Conservation (phyloP, 768 basidiomycete species). For the Leccinum disarticulatum region DNA sequence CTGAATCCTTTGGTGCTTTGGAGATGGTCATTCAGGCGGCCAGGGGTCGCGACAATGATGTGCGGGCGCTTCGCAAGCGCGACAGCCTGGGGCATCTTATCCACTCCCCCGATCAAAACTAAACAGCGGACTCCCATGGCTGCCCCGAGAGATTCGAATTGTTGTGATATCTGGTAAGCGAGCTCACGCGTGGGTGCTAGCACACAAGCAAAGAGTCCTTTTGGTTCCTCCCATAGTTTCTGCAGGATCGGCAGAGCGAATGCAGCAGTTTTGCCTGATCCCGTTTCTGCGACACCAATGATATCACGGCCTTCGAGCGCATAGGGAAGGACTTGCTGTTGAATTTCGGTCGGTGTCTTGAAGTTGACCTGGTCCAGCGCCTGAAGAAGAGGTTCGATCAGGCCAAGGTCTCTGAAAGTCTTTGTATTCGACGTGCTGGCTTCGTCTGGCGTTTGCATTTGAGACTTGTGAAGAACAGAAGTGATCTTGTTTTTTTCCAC, state of each 20-base stretch:
- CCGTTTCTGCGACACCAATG: conserved; percentile 97
- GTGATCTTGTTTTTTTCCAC: conserved; percentile 17
- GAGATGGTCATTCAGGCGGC: conserved; percentile 88
- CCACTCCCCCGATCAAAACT: conserved; percentile 94
- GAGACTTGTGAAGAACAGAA: not conserved
- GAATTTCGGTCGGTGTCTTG: conserved; percentile 89
- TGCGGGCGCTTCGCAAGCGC: conserved; percentile 93
- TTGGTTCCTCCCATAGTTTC: conserved; percentile 94
- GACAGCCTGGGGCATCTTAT: conserved; percentile 86
- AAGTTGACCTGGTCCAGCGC: conserved; percentile 80
- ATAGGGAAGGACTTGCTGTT: conserved; percentile 78
- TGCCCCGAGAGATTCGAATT: conserved; percentile 89
- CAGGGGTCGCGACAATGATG: conserved; percentile 93
- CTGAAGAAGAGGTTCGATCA: conserved; percentile 87
- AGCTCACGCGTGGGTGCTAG: conserved; percentile 97
- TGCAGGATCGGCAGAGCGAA: conserved; percentile 96
- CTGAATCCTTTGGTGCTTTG: conserved; percentile 98
- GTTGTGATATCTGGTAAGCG: conserved; percentile 97
- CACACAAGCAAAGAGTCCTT: conserved; percentile 89
- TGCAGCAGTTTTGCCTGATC: conserved; percentile 96
- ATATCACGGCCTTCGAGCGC: conserved; percentile 92
- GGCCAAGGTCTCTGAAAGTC: conserved; percentile 81
- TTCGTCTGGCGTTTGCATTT: conserved; percentile 67
- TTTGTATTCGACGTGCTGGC: conserved; percentile 45
- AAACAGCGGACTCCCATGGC: conserved; percentile 90